Evolutionary conservation across 1,284 basidiomycete species (phyloP).

Genomic region (Somion occarium): DNA sequence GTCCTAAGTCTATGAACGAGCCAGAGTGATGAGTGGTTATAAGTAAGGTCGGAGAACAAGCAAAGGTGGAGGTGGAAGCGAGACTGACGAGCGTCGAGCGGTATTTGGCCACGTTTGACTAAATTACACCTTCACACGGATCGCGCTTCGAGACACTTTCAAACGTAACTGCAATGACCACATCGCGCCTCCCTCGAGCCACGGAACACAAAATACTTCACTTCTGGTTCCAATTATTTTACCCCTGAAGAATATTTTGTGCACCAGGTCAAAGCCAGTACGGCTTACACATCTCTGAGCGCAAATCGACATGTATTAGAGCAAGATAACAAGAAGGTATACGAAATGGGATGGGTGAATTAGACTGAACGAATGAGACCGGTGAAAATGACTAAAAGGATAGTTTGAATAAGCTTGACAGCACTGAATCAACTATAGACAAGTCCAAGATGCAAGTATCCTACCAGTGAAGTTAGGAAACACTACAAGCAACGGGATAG

Average conservation of each 20-base stretch:
- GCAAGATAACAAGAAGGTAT: not conserved
- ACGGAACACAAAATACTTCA: no score
- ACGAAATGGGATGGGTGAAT: no score
- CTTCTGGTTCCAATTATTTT: no score
- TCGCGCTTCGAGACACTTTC: no score
- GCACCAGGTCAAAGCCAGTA: no score
- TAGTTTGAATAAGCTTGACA: not conserved
- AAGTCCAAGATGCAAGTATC: not conserved
- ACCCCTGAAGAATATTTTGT: no score
- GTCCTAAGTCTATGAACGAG: not conserved
- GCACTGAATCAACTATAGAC: not conserved
- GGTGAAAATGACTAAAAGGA: not conserved
- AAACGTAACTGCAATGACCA: no score
- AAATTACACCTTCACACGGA: slow-evolving; percentile 3
- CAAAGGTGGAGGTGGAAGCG: not conserved
- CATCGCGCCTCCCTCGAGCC: no score
- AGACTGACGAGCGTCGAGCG: not conserved
- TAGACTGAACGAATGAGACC: not conserved
- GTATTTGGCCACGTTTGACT: slow-evolving; percentile 1
- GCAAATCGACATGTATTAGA: not conserved
- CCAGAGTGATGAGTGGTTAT: not conserved
- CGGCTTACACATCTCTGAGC: no score
- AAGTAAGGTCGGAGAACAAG: not conserved
- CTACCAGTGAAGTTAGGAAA: not conserved
- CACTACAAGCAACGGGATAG: not conserved